Base-by-base conservation (phyloP, 148 eudicot species). In the Amaranthus hypochondriacus region DNA sequence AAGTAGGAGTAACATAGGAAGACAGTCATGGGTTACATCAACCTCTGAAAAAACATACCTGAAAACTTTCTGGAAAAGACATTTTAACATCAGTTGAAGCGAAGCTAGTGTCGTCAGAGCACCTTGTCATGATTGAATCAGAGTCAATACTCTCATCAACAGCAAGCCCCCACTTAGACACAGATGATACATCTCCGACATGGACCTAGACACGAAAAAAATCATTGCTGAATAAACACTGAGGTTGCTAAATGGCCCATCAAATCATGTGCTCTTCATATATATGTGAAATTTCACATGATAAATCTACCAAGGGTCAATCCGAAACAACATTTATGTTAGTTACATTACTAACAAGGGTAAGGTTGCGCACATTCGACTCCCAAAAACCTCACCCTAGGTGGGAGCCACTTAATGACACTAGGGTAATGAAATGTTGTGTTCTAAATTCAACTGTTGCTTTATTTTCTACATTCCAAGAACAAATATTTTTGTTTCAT, bases 51-150 rank as follows among this genome's bases (percentile, higher is more conserved):
- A 73, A 52, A 52, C 64, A 56, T 77, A 83, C 89, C 89, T 76
- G 86, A 66, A 7, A 48, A 47, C 64, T 48, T 39, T 66, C 50
- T 62, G 68, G 68, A 5, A 62, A 74, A 74, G 50, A 75, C 54
- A 60, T 69, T 82, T 74, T 84, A 66, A 49, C 44, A 73, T 65
- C 83, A 9, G 62, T 42, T 75, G 74, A 67, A 62, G 75, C 75
- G 10, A 78, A 57, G 43, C 14, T 43, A 53, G 11, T 55, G 42
- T 11, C 81, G 66, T 47, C 57, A 57, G 80, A 73, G 39, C 51
- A 15, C 70, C 77, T 74, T 78, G 60, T 48, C 78, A 62, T 69
- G 74, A 56, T 69, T 49, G 58, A 55, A 65, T 74, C 70, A 50
- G 68, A 65, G 69, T 56, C 68, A 43, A 65, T 67, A n/a, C 74